Percentiles rank a stretch among this genome's conserved stretches.
Evolutionary conservation across 1,284 basidiomycete species (phyloP).

Genomic region (Schizophyllum amplum): DNA sequence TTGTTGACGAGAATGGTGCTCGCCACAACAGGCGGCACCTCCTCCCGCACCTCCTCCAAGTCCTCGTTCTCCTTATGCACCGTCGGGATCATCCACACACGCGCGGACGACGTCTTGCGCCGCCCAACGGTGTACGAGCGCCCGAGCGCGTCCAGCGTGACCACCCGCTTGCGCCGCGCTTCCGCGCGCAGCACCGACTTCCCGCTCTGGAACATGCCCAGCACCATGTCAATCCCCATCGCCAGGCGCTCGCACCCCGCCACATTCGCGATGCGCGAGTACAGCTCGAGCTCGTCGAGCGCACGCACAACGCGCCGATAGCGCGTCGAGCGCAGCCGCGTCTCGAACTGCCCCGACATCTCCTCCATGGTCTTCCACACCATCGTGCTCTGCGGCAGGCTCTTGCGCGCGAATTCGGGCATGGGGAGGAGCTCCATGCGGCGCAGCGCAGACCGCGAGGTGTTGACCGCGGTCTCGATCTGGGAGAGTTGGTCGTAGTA

Average conservation of each 20-base stretch:
- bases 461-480: constrained; percentile 59
- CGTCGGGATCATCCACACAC: constrained; percentile 88
- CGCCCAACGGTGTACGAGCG: constrained; percentile 78
- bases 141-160: constrained; percentile 62
- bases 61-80: constrained; percentile 27
- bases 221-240: constrained; percentile 41
- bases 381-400: constrained; percentile 48
- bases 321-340: constrained; percentile 62
- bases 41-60: constrained; percentile 7
- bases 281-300: constrained; percentile 68
- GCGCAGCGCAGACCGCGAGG: constrained; percentile 54
- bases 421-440: constrained; percentile 69
- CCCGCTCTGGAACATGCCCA: constrained; percentile 58
- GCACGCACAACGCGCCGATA: constrained; percentile 62
- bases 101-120: constrained; percentile 80
- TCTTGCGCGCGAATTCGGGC: constrained; percentile 59
- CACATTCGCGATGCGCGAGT: constrained; percentile 58
- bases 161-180: constrained; percentile 42
- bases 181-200: constrained; percentile 60
- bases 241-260: constrained; percentile 59
- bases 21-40: constrained; percentile 25
- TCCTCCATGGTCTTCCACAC: constrained; percentile 64
- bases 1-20: constrained; percentile 80
- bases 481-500: constrained; percentile 70
- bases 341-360: constrained; percentile 50